Percentiles rank a stretch among this genome's conserved stretches.
These are phyloP conservation scores for Edaphochlamys debaryana DNA, from an alignment of 139 green algal genomes.

Conservation along the genomic window DNA sequence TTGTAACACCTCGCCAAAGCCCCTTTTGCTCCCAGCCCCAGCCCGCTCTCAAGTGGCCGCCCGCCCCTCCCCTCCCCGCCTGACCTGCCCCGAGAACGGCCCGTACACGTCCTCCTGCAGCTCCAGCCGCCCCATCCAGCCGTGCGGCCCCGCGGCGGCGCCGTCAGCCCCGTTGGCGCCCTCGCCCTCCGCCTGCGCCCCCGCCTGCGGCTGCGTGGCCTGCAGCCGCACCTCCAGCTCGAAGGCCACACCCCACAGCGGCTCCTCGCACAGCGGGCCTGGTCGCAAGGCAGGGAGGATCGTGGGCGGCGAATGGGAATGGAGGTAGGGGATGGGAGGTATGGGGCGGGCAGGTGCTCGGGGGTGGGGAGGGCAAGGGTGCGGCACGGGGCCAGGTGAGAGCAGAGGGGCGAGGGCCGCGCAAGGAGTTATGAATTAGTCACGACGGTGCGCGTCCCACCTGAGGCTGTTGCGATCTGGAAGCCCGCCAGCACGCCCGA, in stretches of 20 bases:
- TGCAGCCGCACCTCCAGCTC: slow-evolving; percentile 70
- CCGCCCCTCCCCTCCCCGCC: too few species aligned
- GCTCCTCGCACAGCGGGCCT: slow-evolving; percentile 97
- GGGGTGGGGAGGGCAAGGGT: too few species aligned
- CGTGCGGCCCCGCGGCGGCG: not conserved
- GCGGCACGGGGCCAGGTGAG: too few species aligned
- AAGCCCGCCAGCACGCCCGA: slow-evolving; percentile 89
- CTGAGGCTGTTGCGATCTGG: slow-evolving; percentile 81
- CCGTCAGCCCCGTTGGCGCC: not conserved
- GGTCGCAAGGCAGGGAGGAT: not conserved
- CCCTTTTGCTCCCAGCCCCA: too few species aligned
- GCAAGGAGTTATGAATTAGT: too few species aligned
- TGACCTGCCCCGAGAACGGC: slow-evolving; percentile 85
- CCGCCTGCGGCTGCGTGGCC: not conserved
- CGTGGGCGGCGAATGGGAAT: too few species aligned
- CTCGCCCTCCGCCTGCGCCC: not conserved
- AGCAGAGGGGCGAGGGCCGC: too few species aligned
- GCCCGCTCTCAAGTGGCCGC: too few species aligned
- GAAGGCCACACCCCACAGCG: slow-evolving; percentile 92
- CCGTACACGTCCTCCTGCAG: slow-evolving; percentile 89
- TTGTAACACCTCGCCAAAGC: too few species aligned
- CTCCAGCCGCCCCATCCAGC: slow-evolving; percentile 38
- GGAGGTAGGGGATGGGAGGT: too few species aligned
- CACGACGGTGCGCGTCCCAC: too few species aligned
- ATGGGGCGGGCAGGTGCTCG: too few species aligned